Percentiles rank a stretch among this genome's conserved stretches.
phyloP scores from a whole-genome alignment of 257 asterid genomes.

The Fraxinus quadrangulata region DNA sequence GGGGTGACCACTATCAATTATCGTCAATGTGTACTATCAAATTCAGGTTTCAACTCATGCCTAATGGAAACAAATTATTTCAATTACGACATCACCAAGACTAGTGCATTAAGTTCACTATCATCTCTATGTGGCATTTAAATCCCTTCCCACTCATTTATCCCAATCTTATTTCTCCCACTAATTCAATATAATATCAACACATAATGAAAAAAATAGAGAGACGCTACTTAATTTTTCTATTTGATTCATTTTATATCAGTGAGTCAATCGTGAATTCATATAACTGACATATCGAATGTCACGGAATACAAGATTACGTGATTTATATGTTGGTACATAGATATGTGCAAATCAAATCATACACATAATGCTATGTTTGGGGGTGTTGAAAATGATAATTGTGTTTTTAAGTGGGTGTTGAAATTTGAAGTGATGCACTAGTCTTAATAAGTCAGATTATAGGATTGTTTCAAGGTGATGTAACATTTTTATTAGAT shows the following conservation, averaged over 20 bases:
- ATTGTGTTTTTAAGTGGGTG: neutral
- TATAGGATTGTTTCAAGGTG: too few relatives aligned
- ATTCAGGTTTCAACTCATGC: slow-evolving; percentile 10
- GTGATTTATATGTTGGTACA: too few relatives aligned
- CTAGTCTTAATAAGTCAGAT: too few relatives aligned
- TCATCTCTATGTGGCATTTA: slow-evolving; percentile 13
- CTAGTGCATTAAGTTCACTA: slow-evolving; percentile 2
- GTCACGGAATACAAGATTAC: neutral
- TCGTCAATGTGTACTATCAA: neutral
- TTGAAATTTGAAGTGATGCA: neutral
- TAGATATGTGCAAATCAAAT: neutral
- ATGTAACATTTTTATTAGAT: neutral
- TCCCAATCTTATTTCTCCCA: slow-evolving; percentile 24
- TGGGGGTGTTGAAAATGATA: neutral
- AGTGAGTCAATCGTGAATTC: neutral
- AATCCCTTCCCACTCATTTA: slow-evolving; percentile 3
- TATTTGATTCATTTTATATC: too few relatives aligned
- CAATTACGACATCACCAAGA: slow-evolving; percentile 11
- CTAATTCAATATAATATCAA: neutral
- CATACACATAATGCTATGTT: neutral
- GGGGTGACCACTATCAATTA: slow-evolving; percentile 8
- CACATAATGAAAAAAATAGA: neutral
- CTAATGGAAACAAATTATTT: slow-evolving; percentile 13
- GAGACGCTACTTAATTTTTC: too few relatives aligned
- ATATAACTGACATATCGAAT: neutral